Evolutionary conservation across 371 early-diverging fungal species (phyloP), one percentile per base, ranked within the genome.

Genomic region (Saksenaea oblongispora): DNA sequence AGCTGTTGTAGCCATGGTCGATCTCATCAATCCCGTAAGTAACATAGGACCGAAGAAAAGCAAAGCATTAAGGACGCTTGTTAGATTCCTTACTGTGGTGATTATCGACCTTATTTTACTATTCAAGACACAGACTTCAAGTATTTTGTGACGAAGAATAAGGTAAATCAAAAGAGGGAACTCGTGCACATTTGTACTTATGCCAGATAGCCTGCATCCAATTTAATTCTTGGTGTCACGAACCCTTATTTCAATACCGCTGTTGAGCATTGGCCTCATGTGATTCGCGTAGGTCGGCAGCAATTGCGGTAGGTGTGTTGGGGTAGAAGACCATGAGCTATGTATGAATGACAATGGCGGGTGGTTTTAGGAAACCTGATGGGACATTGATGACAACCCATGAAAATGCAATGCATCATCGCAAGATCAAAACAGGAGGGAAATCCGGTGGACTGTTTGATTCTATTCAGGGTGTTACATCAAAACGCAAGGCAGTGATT

Each of bases 61-160:
- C 34, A 34, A 8, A 37, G 28, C 1, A 37, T 17, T 34, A 53
- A 54, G 18, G n/a, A 35, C 37, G 18, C n/a, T 47, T 47, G 51
- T 47, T 77, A 90, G 88, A 93, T 95, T 53, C 91, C 91, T 18
- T 97, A 94, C 73, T 96, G 96, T 61, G 98, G 97, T 24, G 97
- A 97, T 73, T 96, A 87, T 68, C 87, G 98, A 24, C 98, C 98
- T 26, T 98, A 96, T 65, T 93, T 97, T 63, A 98, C 98, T 0
- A 93, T 98, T 54, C 97, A 96, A 71, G 98, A 97, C 71, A 79
- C 93, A 0, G 98, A 98, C 70, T 92, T 95, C 64, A 88, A 89
- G 63, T 74, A 82, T 15, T 84, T 91, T 64, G 87, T 89, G 5
- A 87, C 79, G 56, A 86, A 89, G 57, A 83, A 78, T 37, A 70